phyloP scores from a whole-genome alignment of 352 stramenopile genomes.

The Phytophthora brassicae region DNA sequence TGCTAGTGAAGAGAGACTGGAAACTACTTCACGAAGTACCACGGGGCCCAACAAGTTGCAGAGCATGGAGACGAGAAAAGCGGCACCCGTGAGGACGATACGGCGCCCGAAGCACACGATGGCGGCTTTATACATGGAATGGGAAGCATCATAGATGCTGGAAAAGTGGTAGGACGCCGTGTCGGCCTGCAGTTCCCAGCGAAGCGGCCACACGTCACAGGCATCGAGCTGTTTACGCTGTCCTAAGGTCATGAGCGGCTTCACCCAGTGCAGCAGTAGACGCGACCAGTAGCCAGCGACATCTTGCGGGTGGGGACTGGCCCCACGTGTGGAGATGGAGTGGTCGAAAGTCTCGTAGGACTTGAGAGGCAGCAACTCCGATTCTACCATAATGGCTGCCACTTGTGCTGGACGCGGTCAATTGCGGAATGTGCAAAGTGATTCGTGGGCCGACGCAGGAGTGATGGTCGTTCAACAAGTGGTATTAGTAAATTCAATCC shows the following conservation, averaged over 20 bases:
- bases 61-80: slow-evolving; percentile 49
- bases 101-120: slow-evolving; percentile 36
- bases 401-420: neutral
- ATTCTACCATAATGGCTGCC: neutral
- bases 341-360: slow-evolving; percentile 38
- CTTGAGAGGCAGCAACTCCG: slow-evolving; percentile 22
- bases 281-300: slow-evolving; percentile 34
- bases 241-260: slow-evolving; percentile 45
- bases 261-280: slow-evolving; percentile 51
- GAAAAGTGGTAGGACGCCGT: slow-evolving; percentile 27
- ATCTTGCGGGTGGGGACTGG: slow-evolving; percentile 24
- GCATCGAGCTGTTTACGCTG: slow-evolving; percentile 47
- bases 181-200: slow-evolving; percentile 28
- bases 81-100: slow-evolving; percentile 43
- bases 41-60: slow-evolving; percentile 54
- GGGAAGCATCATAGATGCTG: slow-evolving; percentile 27
- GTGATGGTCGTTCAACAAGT: slow-evolving; percentile 13
- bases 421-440: slow-evolving; percentile 9
- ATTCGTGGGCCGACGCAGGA: neutral
- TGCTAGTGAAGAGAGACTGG: slow-evolving; percentile 28
- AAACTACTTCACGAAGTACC: slow-evolving; percentile 46
- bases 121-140: slow-evolving; percentile 38
- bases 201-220: slow-evolving; percentile 49
- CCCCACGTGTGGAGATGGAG: slow-evolving; percentile 18
- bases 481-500: no score